phyloP scores from a whole-genome alignment of 371 early-diverging fungal genomes.

The Umbelopsis sp. region DNA sequence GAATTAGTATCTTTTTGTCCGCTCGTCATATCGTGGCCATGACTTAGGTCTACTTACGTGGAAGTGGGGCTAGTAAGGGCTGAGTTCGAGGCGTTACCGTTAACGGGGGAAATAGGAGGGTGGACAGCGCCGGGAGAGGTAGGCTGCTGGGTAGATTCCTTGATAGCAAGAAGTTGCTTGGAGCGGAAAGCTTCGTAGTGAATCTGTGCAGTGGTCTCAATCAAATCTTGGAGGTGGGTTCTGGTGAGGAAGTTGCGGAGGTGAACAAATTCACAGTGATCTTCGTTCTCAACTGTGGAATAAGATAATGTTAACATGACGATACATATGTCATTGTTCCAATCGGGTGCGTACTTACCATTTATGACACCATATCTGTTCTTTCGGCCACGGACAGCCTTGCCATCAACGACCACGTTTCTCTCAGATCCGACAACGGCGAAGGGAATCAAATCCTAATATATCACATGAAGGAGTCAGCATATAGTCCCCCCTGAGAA shows the following conservation, averaged over 20 bases:
- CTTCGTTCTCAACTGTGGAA: slow-evolving; percentile 61
- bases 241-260: slow-evolving; percentile 83
- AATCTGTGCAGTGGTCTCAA: slow-evolving; percentile 81
- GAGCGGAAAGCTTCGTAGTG: slow-evolving; percentile 91
- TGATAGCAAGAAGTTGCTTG: slow-evolving; percentile 79
- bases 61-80: slow-evolving; percentile 13
- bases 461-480: background rate
- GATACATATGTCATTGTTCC: background rate
- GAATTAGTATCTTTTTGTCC: background rate
- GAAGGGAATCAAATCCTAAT: slow-evolving; percentile 78
- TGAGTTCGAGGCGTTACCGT: background rate
- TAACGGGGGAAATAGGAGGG: background rate
- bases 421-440: slow-evolving; percentile 87
- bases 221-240: slow-evolving; percentile 82
- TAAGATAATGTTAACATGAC: background rate
- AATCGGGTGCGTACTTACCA: slow-evolving; percentile 35
- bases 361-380: slow-evolving; percentile 73
- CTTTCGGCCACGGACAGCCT: slow-evolving; percentile 69
- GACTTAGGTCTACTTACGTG: background rate
- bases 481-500: too few species aligned
- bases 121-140: background rate
- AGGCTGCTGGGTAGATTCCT: slow-evolving; percentile 56
- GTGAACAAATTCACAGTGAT: slow-evolving; percentile 77
- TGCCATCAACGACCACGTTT: slow-evolving; percentile 82
- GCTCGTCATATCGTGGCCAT: background rate